Evolutionary conservation across 495 filamentous ascomycete genomes (phyloP).

Genomic region (Recurvomyces mirabilis): DNA sequence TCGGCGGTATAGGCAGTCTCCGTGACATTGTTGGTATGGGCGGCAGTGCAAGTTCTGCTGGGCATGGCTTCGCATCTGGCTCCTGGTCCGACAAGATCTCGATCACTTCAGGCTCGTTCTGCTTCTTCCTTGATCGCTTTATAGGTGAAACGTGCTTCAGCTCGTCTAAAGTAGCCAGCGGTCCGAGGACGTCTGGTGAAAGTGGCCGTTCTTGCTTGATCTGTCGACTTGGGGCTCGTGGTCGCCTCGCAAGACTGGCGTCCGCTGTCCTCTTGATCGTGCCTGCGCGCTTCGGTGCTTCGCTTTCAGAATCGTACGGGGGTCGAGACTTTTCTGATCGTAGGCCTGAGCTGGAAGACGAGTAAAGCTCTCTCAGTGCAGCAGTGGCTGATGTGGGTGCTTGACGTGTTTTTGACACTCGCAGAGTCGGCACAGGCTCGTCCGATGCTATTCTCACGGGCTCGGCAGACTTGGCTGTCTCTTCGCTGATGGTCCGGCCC

Average conservation of each 20-base stretch:
- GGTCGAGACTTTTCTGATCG: slow-evolving; percentile 2
- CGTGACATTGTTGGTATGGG: slow-evolving; percentile 8
- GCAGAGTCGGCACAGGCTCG: slow-evolving; percentile 7
- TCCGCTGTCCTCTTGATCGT: slow-evolving; percentile 16
- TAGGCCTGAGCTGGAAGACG: slow-evolving; percentile 3
- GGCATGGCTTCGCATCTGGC: slow-evolving; percentile 3
- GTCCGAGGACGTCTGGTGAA: slow-evolving; percentile 13
- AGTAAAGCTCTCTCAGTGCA: slow-evolving; percentile 6
- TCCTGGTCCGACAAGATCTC: slow-evolving; percentile 21
- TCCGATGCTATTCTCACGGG: slow-evolving; percentile 13
- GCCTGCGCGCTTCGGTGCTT: slow-evolving; percentile 6
- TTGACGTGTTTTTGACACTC: slow-evolving; percentile 7
- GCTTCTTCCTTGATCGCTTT: slow-evolving; percentile 4
- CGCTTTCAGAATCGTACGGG: background rate
- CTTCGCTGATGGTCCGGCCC: slow-evolving; percentile 21
- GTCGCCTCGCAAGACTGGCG: slow-evolving; percentile 19
- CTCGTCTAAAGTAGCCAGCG: slow-evolving; percentile 18
- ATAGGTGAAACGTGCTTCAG: slow-evolving; percentile 8
- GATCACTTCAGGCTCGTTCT: slow-evolving; percentile 12
- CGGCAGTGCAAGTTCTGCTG: slow-evolving; percentile 3
- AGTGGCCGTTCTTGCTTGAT: slow-evolving; percentile 11
- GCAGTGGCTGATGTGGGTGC: background rate
- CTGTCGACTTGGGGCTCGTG: slow-evolving; percentile 8
- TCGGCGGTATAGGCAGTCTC: slow-evolving; percentile 13
- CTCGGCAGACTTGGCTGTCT: slow-evolving; percentile 10